These are phyloP conservation scores for Tylopilus rubrobrunneus DNA, from an alignment of 768 basidiomycete species.

Conservation along the genomic window DNA sequence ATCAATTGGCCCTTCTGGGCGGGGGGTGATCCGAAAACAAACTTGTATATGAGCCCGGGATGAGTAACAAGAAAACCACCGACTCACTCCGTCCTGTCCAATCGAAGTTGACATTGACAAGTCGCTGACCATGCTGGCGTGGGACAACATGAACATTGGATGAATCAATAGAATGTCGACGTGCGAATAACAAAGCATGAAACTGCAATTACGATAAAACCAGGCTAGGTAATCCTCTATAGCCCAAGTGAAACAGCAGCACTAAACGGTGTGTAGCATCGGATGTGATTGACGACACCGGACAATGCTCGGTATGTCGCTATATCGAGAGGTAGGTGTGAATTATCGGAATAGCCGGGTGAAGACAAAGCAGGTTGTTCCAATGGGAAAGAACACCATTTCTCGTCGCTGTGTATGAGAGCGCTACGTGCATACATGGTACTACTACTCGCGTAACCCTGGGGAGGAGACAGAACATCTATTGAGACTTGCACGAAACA, in stretches of 20 bases:
- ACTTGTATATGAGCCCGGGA: not conserved
- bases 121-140: not conserved
- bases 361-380: not conserved
- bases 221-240: not conserved
- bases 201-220: not conserved
- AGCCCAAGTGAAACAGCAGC: not conserved
- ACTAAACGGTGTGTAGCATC: not conserved
- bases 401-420: not conserved
- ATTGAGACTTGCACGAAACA: conserved; percentile 1
- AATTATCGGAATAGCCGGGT: not conserved
- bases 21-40: not conserved
- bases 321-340: not conserved
- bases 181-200: not conserved
- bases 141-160: not conserved
- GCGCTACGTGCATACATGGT: not conserved
- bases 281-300: not conserved
- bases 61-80: not conserved
- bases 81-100: not conserved
- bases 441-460: too few species aligned
- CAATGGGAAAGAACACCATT: not conserved
- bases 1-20: not conserved
- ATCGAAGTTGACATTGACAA: not conserved
- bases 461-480: not conserved
- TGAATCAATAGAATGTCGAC: not conserved
- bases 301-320: not conserved